These are phyloP conservation scores for Candida schatavii DNA, from an alignment of 805 yeast species.

Conservation along the genomic window DNA sequence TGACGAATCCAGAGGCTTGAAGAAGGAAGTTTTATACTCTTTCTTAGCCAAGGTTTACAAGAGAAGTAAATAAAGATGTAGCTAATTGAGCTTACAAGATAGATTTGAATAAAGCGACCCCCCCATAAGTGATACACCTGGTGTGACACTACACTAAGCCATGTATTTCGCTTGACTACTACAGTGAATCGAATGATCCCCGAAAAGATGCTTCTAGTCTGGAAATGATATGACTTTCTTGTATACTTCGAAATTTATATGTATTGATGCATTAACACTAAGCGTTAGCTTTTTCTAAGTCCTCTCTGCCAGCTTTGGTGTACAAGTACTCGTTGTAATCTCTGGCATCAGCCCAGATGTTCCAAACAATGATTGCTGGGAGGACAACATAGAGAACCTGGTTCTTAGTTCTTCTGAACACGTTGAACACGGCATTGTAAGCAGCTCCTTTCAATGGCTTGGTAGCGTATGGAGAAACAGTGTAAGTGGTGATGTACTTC, in stretches of 20 bases:
- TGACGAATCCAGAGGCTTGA: slow-evolving; percentile 94
- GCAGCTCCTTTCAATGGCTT: slow-evolving; percentile 85
- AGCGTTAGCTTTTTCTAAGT: slow-evolving; percentile 66
- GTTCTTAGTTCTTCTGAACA: slow-evolving; percentile 87
- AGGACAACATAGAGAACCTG: slow-evolving; percentile 75
- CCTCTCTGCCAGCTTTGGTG: slow-evolving; percentile 97
- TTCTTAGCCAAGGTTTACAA: slow-evolving; percentile 92
- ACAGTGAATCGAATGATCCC: too few species aligned
- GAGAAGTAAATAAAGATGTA: slow-evolving; percentile 69
- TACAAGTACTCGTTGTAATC: slow-evolving; percentile 91
- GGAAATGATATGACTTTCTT: too few species aligned
- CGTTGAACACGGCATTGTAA: slow-evolving; percentile 86
- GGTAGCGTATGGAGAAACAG: slow-evolving; percentile 92
- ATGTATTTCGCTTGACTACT: too few species aligned
- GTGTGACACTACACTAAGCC: too few species aligned
- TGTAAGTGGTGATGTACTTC: slow-evolving; percentile 81
- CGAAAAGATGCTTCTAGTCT: too few species aligned
- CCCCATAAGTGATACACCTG: too few species aligned
- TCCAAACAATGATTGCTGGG: slow-evolving; percentile 81
- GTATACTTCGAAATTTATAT: too few species aligned
- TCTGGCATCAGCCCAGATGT: slow-evolving; percentile 82
- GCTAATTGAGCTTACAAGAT: too few species aligned
- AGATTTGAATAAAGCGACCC: too few species aligned
- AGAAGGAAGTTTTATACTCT: slow-evolving; percentile 75
- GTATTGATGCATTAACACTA: background rate